Evolutionary conservation across 768 basidiomycete genomes (phyloP).

Genomic region (Mrakia blollopis): DNA sequence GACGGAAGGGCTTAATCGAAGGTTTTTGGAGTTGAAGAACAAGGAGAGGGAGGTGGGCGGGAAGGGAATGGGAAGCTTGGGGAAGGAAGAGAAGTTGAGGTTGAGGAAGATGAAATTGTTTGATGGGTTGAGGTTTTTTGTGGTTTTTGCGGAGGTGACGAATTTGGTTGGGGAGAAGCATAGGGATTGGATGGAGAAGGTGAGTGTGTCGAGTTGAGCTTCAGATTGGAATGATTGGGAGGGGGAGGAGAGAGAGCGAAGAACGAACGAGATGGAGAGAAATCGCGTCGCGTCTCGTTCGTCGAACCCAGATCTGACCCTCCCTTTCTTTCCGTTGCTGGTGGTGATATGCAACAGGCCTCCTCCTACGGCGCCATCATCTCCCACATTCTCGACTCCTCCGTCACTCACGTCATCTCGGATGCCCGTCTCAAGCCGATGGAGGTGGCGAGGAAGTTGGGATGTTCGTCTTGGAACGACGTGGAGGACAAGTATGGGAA

Average conservation of each 20-base stretch:
- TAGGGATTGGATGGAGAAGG: background rate
- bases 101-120: background rate
- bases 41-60: background rate
- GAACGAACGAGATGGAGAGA: too few relatives aligned
- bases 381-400: background rate
- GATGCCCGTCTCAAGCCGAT: background rate
- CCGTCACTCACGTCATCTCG: constrained; percentile 4
- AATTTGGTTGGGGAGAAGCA: background rate
- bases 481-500: background rate
- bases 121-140: background rate
- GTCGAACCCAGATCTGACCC: background rate
- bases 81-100: background rate
- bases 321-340: too few relatives aligned
- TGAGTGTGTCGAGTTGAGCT: background rate
- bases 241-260: too few relatives aligned
- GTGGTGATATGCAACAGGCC: background rate
- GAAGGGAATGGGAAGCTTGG: background rate
- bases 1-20: too few relatives aligned
- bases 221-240: too few relatives aligned
- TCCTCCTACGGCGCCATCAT: constrained; percentile 2
- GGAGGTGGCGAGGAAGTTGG: background rate
- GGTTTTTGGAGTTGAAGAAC: too few relatives aligned
- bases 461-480: background rate
- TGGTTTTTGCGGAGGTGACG: background rate
- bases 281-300: too few relatives aligned